Evolutionary conservation across 805 yeast genomes (phyloP).

Genomic region (Candida vartiovaarae): DNA sequence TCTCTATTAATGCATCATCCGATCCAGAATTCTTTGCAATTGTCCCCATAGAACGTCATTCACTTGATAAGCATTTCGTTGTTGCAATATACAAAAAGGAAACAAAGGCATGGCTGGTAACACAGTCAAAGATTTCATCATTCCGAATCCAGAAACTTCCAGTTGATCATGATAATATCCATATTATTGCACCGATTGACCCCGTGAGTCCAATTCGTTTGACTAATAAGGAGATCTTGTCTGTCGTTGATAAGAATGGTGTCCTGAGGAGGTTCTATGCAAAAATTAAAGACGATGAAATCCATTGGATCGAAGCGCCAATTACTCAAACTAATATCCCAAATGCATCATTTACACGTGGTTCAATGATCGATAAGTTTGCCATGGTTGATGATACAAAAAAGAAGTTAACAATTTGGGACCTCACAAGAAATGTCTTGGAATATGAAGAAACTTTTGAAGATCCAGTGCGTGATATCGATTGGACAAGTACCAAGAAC

Average conservation of each 20-base stretch:
- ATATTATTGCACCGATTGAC: slow-evolving; percentile 52
- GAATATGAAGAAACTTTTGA: slow-evolving; percentile 47
- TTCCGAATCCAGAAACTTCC: slow-evolving; percentile 35
- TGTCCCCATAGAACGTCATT: slow-evolving; percentile 28
- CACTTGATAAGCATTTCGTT: slow-evolving; percentile 34
- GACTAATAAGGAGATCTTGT: slow-evolving; percentile 38
- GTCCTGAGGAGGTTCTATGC: slow-evolving; percentile 41
- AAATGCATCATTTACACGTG: slow-evolving; percentile 50
- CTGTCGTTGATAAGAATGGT: slow-evolving; percentile 52
- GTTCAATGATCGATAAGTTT: slow-evolving; percentile 68
- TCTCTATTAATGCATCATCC: slow-evolving; percentile 10
- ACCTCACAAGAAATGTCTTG: slow-evolving; percentile 54
- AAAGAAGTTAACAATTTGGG: slow-evolving; percentile 67
- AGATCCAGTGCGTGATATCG: slow-evolving; percentile 57
- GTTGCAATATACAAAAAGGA: slow-evolving; percentile 42
- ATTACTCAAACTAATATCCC: slow-evolving; percentile 48
- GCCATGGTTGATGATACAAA: slow-evolving; percentile 61
- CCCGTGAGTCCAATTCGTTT: slow-evolving; percentile 43
- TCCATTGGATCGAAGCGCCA: slow-evolving; percentile 48
- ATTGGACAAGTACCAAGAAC: slow-evolving; percentile 72
- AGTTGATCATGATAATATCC: slow-evolving; percentile 28
- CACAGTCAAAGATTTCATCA: slow-evolving; percentile 20
- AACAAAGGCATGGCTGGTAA: slow-evolving; percentile 35
- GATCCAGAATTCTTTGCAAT: slow-evolving; percentile 26
- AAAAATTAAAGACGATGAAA: slow-evolving; percentile 20